Base-by-base conservation (phyloP, 2,329 filamentous ascomycete genomes). In the Alternaria sp. region DNA sequence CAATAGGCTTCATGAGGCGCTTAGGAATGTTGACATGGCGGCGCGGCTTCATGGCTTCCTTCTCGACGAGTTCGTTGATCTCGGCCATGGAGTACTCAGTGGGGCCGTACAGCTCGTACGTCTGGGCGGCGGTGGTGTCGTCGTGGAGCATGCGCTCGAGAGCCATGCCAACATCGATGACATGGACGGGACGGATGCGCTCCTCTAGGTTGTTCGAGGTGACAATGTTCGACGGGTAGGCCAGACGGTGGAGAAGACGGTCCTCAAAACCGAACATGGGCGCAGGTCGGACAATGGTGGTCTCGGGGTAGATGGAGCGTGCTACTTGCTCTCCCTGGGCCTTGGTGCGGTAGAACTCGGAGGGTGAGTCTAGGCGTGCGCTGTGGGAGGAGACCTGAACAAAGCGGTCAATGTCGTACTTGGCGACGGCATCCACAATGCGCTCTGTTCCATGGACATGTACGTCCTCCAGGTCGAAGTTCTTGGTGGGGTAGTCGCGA, bases 351-450 rank as follows among this genome's bases (percentile, higher is more conserved):
- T 91, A 97, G 87, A 95, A 99, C 76, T 96, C 92, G 11, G 93
- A 95, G 3, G 90, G 81, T 17, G 95, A 98, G 71, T 92, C 86
- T 46, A 88, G 86, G 80, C 91, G 85, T 61, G 93, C 95, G 77
- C 95, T 98, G 86, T 96, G 94, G 30, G 94, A 97, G 10, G 96
- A 99, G 73, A 99, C 90, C 74, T 99, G 96, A 69, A 99, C 93
- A 82, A 93, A 99, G 69, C 96, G 90, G 83, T 99, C 96, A 71
- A 97, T 89, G 76, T 99, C 95, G 83, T 99, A 99, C 83, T 99
- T 99, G 75, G 95, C 96, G 57, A 93, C 93, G 57, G 96, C 93
- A 79, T 97, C 93, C 54, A 89, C 93, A 74, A 99, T 99, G 71
- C 96, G 91, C 83, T 96, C 91, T 17, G 92, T 91, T 66, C 95